Conservation (phyloP, 305 asterid species). For the Petunia hybrid region DNA sequence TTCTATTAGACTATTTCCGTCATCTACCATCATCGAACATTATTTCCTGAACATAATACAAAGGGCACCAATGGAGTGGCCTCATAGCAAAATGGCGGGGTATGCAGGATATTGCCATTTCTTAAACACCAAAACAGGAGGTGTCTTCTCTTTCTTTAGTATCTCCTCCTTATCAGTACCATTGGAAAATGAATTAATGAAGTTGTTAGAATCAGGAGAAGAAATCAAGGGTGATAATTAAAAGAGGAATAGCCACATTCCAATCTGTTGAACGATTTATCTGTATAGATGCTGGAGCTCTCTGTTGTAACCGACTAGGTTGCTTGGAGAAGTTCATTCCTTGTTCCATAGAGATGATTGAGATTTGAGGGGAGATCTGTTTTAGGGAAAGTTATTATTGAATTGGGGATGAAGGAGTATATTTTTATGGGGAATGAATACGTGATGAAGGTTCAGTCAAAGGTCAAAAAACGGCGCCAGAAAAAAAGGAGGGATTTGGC, state of each 20-base stretch:
- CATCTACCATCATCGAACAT: neutral
- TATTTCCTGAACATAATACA: neutral
- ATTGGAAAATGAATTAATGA: conserved; percentile 36
- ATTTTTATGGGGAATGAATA: conserved; percentile 48
- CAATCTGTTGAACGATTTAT: conserved; percentile 60
- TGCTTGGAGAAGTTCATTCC: conserved; percentile 30
- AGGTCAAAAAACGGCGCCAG: conserved; percentile 32
- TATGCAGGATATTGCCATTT: neutral
- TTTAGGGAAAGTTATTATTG: no score
- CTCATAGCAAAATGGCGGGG: neutral
- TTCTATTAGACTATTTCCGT: neutral
- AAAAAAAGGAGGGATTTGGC: neutral
- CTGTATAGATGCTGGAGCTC: conserved; percentile 73
- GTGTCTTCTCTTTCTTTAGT: conserved; percentile 6
- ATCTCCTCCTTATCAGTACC: conserved; percentile 34
- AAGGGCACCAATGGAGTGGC: neutral
- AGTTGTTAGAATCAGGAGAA: conserved; percentile 53
- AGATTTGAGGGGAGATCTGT: neutral
- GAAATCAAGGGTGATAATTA: conserved; percentile 65
- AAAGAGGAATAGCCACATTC: conserved; percentile 75
- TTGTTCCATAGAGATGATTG: neutral
- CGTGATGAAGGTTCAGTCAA: conserved; percentile 45
- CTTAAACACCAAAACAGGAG: neutral
- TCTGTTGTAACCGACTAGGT: conserved; percentile 60
- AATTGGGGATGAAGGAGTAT: conserved; percentile 30